Conservation (phyloP, 768 basidiomycete genomes). For the Tricholoma flavovirens region DNA sequence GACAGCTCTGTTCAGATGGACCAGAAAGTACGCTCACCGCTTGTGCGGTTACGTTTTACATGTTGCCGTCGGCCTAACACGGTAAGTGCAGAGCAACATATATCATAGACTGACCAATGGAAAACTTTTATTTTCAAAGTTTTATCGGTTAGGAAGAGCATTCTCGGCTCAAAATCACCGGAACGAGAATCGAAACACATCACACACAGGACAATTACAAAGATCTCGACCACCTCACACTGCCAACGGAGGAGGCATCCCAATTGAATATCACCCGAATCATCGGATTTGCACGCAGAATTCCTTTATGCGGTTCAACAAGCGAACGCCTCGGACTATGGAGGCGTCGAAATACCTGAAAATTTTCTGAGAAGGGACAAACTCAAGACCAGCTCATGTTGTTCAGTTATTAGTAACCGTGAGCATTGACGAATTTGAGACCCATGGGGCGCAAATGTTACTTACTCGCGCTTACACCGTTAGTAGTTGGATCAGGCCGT, state of each 20-base stretch:
- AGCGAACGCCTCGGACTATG: not conserved
- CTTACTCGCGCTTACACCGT: no score
- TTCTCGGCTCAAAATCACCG: not conserved
- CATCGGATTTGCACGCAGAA: not conserved
- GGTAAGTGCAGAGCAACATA: no score
- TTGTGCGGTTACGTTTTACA: no score
- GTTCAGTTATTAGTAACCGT: no score
- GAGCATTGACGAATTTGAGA: no score
- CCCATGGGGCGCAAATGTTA: no score
- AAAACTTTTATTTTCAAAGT: not conserved
- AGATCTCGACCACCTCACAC: not conserved
- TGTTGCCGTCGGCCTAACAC: no score
- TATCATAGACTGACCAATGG: not conserved
- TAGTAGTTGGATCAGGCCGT: no score
- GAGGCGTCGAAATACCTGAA: not conserved
- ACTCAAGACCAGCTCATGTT: not conserved
- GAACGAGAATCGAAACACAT: not conserved
- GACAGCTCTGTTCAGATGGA: no score
- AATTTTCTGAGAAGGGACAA: not conserved
- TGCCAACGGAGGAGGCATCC: not conserved
- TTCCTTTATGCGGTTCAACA: not conserved
- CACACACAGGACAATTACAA: not conserved
- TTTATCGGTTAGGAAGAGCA: not conserved
- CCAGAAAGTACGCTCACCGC: no score
- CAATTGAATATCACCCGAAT: not conserved